phyloP scores from a whole-genome alignment of 2,329 filamentous ascomycete species.

The Phyllosticta paracitricarpa region DNA sequence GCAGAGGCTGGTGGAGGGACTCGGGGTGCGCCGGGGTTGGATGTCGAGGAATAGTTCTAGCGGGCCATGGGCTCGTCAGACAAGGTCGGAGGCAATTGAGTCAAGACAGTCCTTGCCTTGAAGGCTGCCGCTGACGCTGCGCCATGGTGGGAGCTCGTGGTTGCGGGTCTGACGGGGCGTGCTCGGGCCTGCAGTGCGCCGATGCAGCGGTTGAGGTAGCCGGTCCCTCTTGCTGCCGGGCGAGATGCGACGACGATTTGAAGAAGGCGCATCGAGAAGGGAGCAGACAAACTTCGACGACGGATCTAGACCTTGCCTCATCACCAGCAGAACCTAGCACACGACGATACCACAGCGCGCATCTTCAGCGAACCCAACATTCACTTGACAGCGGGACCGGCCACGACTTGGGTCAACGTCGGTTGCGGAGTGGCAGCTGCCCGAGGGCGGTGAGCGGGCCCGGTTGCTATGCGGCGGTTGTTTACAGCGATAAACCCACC shows the following conservation, averaged over 20 bases:
- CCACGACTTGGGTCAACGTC: background rate
- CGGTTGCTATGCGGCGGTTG: constrained; percentile 1
- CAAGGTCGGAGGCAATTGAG: background rate
- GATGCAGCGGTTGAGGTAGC: background rate
- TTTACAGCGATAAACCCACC: background rate
- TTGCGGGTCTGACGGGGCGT: constrained; percentile 3
- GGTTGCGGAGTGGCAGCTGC: background rate
- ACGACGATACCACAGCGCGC: background rate
- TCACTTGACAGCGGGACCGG: background rate
- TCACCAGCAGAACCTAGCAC: background rate
- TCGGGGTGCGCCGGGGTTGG: background rate
- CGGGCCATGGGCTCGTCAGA: background rate
- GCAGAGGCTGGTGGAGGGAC: background rate
- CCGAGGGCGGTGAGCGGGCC: background rate
- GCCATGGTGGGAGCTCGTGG: constrained; percentile 5
- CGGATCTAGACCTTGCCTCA: background rate
- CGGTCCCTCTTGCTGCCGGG: background rate
- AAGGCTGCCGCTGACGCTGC: background rate
- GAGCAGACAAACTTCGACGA: background rate
- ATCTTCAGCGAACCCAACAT: background rate
- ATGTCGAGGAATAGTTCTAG: background rate
- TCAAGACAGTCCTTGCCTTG: background rate
- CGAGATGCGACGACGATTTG: background rate
- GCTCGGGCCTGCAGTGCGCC: background rate
- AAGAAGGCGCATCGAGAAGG: background rate